Base-by-base conservation (phyloP, 208 protist genomes). In the Acanthamoeba sp. region DNA sequence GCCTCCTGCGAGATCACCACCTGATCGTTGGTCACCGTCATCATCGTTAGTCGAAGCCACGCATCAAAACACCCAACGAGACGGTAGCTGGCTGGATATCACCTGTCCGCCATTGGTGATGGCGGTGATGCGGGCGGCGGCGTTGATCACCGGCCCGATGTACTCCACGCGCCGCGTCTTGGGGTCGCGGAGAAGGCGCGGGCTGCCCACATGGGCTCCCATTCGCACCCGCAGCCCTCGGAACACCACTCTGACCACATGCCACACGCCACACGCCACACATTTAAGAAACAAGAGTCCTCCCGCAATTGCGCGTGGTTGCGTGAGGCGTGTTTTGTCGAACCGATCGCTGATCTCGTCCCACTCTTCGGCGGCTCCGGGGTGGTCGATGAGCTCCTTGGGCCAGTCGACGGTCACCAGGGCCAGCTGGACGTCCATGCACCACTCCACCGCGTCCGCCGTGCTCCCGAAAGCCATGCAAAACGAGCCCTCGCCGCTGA, bases 91-190 rank as follows among this genome's bases (percentile, higher is more conserved):
- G 59, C 14, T 7, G 59, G 59, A 69, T 7, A 69, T 22, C 66
- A 91, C 84, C 84, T 91, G 84, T 24, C 85, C 85, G 40, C 85
- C 85, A 24, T 91, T 24, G 16, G 85, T 91, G 55, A 91, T 66
- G 40, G 85, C 52, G 27, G 85, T 91, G 48, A 91, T 91, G 52
- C 85, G 52, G 20, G 85, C 85, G 6, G 85, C 55, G 40, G 59
- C 52, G 55, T 91, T 66, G n/a, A 91, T 55, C 29, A 52, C 52
- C 0, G 85, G 85, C 29, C 85, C 85, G 36, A 91, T 73, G 42
- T 91, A 91, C 57, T 91, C 85, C 12, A 71, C 62, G 5, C 85
- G 52, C 22, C 57, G 5, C 6, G 85, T 91, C 57, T 55, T 91
- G 9, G 85, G 85, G 36, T 91, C 85, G 16, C 55, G 50, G 5